A percentile compares a stretch with the other conserved stretches of the same genome.
Evolutionary conservation across 1,284 basidiomycete genomes (phyloP).

Genomic region (Termitomyces sp.): DNA sequence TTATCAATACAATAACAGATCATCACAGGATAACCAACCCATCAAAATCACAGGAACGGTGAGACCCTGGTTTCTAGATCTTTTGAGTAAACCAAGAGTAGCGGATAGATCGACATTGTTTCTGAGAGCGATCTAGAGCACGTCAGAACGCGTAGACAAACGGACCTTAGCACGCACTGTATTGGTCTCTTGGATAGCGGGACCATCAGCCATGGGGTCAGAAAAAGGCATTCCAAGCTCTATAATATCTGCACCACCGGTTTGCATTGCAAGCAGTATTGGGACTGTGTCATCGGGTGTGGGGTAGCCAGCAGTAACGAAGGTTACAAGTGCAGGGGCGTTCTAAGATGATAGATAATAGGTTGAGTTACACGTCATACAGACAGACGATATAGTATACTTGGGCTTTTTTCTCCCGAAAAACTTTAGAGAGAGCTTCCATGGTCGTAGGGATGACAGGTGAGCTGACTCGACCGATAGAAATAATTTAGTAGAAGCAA

Average conservation of each 20-base stretch:
- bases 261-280: constrained; percentile 86
- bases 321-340: constrained; percentile 76
- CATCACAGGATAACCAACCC: constrained; percentile 50
- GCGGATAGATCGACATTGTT: constrained; percentile 74
- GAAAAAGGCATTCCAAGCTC: constrained; percentile 96
- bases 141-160: constrained; percentile 2
- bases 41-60: constrained; percentile 88
- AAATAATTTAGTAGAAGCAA: constrained; percentile 14
- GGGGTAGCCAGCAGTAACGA: constrained; percentile 91
- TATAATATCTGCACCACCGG: constrained; percentile 91
- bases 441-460: constrained; percentile 35
- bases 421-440: constrained; percentile 75
- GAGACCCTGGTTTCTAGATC: constrained; percentile 80
- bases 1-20: neutral
- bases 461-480: constrained; percentile 13
- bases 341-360: constrained; percentile 48
- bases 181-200: constrained; percentile 89
- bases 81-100: constrained; percentile 72
- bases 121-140: constrained; percentile 69
- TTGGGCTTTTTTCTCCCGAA: constrained; percentile 65
- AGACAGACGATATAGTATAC: constrained; percentile 29
- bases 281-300: constrained; percentile 77
- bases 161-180: constrained; percentile 50
- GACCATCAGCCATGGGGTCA: constrained; percentile 94
- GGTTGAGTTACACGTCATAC: neutral